A percentile compares a stretch with the other conserved stretches of the same genome.
Evolutionary conservation across 106 monocot genomes (phyloP).

Genomic region (Iris macrosiphon): DNA sequence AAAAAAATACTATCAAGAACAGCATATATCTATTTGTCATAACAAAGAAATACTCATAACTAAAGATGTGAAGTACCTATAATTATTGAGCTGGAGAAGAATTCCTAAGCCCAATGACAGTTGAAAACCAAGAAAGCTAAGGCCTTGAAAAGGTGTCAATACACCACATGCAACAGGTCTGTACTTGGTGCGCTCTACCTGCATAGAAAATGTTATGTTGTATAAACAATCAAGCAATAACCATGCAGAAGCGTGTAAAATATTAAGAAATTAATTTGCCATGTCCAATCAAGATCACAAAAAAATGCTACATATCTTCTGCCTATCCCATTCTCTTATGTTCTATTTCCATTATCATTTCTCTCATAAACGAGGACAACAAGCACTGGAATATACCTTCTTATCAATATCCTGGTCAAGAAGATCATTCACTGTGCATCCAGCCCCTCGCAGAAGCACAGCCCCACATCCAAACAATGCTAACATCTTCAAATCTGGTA

Average conservation of each 20-base stretch:
- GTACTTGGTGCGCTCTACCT: constrained; percentile 95
- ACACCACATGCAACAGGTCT: constrained; percentile 82
- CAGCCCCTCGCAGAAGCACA: constrained; percentile 92
- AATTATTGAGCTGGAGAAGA: constrained; percentile 94
- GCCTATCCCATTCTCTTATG: too few relatives aligned
- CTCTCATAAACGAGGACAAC: too few relatives aligned
- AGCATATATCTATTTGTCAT: too few relatives aligned
- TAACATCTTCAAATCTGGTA: constrained; percentile 91
- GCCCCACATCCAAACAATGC: constrained; percentile 92
- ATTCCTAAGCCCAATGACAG: constrained; percentile 85
- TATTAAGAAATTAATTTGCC: too few relatives aligned
- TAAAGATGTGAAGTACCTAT: constrained; percentile 48
- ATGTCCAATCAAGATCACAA: too few relatives aligned
- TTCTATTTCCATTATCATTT: too few relatives aligned
- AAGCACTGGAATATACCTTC: too few relatives aligned
- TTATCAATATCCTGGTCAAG: constrained; percentile 91
- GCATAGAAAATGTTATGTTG: constrained; percentile 7
- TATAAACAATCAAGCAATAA: constrained; percentile 1
- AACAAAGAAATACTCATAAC: too few relatives aligned
- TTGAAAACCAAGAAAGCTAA: constrained; percentile 86
- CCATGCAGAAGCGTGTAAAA: too few relatives aligned
- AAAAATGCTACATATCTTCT: too few relatives aligned
- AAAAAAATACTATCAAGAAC: too few relatives aligned
- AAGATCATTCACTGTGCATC: constrained; percentile 96
- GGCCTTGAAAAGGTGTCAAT: constrained; percentile 78